Conservation (phyloP, 1,284 basidiomycete species). For the Marasmius oreades region DNA sequence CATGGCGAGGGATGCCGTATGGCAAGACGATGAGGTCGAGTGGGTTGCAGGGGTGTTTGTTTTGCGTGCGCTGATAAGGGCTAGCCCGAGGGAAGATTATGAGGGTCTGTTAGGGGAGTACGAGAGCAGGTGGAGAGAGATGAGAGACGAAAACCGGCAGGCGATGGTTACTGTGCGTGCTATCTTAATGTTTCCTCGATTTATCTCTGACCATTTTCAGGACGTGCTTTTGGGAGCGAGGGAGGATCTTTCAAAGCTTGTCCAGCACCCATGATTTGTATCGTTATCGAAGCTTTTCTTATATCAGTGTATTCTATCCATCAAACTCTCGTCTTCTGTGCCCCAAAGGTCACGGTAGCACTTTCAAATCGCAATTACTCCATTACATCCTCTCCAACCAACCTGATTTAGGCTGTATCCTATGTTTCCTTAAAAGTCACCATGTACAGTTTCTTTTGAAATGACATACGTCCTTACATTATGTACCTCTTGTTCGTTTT, state of each 20-base stretch:
- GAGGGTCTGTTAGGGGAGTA: constrained; percentile 48
- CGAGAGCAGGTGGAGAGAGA: constrained; percentile 60
- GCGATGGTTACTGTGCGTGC: constrained; percentile 48
- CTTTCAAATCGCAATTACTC: no score
- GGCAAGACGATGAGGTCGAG: constrained; percentile 59
- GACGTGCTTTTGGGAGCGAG: constrained; percentile 43
- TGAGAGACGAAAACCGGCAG: constrained; percentile 58
- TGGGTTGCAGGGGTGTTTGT: constrained; percentile 60
- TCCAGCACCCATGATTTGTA: background rate
- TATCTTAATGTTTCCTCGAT: constrained; percentile 3
- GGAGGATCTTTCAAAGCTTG: constrained; percentile 39
- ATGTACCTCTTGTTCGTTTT: no score
- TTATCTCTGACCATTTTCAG: constrained; percentile 21
- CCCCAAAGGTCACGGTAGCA: no score
- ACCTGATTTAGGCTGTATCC: no score
- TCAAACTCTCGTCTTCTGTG: no score
- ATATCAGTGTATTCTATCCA: no score
- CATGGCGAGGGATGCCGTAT: constrained; percentile 54
- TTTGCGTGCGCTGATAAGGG: constrained; percentile 48
- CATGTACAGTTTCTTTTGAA: no score
- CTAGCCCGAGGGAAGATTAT: constrained; percentile 45
- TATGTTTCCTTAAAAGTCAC: no score
- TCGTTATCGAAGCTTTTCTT: no score
- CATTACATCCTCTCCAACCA: no score
- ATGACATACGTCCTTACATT: no score